Evolutionary conservation across 306 rosid genomes (phyloP), one percentile per base, ranked within the genome.

Genomic region (Erythrophleum fordii): DNA sequence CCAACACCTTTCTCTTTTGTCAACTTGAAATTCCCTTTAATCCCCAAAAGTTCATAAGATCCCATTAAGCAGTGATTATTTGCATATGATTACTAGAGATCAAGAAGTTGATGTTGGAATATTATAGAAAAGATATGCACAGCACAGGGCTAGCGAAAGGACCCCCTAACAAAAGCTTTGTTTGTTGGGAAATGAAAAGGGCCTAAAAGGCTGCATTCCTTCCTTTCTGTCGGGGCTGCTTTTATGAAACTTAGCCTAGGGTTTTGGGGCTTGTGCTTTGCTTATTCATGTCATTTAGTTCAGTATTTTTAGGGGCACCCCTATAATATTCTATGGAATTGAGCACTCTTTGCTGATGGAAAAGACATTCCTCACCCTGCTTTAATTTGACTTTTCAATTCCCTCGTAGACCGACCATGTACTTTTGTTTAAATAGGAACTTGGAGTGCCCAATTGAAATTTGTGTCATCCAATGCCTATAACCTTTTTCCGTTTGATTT

Each of bases 171-270:
- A 88, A 90, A 83, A 88, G 90, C 81, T 80, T 79, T 82, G 73
- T 72, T 76, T 84, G 89, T 89, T 91, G 92, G 92, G 88, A 91
- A 91, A 91, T 78, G 89, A 86, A 85, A 86, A 86, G 89, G 62
- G 77, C 77, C 82, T 31, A 91, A 91, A 89, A 85, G 93, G 93
- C 91, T 91, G 93, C 87, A 81, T 67, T 90, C 80, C 87, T 79
- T 91, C 92, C 97, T 85, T 88, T 88, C 91, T 91, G 97, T 89
- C 97, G 91, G 94, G 84, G 61, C 87, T 75, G 86, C 88, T 87
- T 85, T 76, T 83, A 77, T 88, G 86, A 81, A 87, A 85, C 87
- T 79, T 82, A 72, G 88, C 87, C 85, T 78, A 46, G 62, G 83
- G 51, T 82, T 82, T 89, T 81, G 91, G 88, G 86, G 72, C 73